Evolutionary conservation across 805 yeast genomes (phyloP), one percentile per base, ranked within the genome.

Genomic region (Metahyphopichia silvanorum): DNA sequence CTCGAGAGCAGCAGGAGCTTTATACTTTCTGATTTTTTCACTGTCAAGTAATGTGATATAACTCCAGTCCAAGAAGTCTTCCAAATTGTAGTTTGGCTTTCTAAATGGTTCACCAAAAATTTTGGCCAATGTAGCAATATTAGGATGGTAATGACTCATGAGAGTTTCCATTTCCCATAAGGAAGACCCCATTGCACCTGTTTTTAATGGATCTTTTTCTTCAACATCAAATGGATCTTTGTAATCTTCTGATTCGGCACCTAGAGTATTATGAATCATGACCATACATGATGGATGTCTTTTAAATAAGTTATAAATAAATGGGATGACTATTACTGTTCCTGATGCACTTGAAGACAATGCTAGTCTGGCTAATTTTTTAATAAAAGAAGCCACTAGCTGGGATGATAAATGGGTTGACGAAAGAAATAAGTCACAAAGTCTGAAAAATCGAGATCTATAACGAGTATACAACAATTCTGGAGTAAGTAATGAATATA

Each of bases 261-360:
- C 38, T 2, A 53, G 47, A 1, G 73, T 49, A 27, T 71, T 68
- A 49, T 93, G 98, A 25, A 91, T 70, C 73, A 91, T 66, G 16
- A 82, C 66, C 95, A 89, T 91, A 68, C 97, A 89, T 4, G 89
- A 78, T 27, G 97, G 97, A 60, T 93, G 98, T 47, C 86, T 78
- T 54, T 86, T 91, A 49, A 93, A 59, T 42, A 88, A 71, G 56
- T 91, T 91, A 63, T 91, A 91, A 9, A 88, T 72, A 55, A 93
- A 87, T n/a, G 98, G 98, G 14, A 91, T 73, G 10, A 86, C 72
- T 2, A 86, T 77, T 12, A 91, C 94, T 24, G 86, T 78, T 3
- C 96, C 96, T 2, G 95, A 74, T 2, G 97, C 95, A 17, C 95
- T 86, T 1, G 95, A 81, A 9, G 77, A 69, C 27, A 91, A 54